Conservation (phyloP, 495 filamentous ascomycete species). For the Annulohypoxylon moriforme region DNA sequence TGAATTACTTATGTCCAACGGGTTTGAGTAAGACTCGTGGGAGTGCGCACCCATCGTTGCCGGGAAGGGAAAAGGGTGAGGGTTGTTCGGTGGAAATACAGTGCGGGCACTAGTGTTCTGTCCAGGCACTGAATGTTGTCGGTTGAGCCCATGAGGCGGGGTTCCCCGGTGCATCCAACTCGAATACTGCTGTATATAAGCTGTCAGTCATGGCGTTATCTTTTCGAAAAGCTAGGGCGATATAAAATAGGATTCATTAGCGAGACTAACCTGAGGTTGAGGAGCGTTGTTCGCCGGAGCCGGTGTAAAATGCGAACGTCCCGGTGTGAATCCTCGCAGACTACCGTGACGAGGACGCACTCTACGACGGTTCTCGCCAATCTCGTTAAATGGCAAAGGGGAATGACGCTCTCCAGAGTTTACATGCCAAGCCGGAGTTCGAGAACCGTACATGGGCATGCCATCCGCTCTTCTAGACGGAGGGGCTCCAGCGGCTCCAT, state of each 20-base stretch:
- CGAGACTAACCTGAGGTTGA: conserved; percentile 31
- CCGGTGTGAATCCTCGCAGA: conserved; percentile 36
- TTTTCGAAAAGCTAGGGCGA: neutral
- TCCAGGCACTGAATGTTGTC: conserved; percentile 25
- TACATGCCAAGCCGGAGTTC: conserved; percentile 26
- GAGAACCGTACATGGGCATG: conserved; percentile 4
- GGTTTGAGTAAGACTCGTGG: conserved; percentile 34
- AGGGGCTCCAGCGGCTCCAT: conserved; percentile 6
- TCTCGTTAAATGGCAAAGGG: conserved; percentile 51
- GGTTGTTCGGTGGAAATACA: conserved; percentile 2
- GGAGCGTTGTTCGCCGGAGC: conserved; percentile 7
- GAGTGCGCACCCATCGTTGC: conserved; percentile 18
- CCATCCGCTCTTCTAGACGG: conserved; percentile 29
- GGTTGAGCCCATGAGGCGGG: conserved; percentile 24
- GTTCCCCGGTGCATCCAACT: conserved; percentile 28
- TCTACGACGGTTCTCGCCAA: conserved; percentile 51
- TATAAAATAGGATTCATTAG: neutral
- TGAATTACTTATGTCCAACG: conserved; percentile 22
- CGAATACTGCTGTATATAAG: conserved; percentile 33
- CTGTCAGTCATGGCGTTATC: conserved; percentile 32
- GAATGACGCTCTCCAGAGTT: conserved; percentile 51
- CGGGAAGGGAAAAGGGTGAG: conserved; percentile 18
- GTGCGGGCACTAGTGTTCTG: conserved; percentile 16
- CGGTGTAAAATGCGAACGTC: conserved; percentile 19
- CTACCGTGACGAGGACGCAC: conserved; percentile 53